A percentile compares a stretch with the other conserved stretches of the same genome.
phyloP scores from a whole-genome alignment of 768 basidiomycete genomes.

The Rhodotorula diobovata region DNA sequence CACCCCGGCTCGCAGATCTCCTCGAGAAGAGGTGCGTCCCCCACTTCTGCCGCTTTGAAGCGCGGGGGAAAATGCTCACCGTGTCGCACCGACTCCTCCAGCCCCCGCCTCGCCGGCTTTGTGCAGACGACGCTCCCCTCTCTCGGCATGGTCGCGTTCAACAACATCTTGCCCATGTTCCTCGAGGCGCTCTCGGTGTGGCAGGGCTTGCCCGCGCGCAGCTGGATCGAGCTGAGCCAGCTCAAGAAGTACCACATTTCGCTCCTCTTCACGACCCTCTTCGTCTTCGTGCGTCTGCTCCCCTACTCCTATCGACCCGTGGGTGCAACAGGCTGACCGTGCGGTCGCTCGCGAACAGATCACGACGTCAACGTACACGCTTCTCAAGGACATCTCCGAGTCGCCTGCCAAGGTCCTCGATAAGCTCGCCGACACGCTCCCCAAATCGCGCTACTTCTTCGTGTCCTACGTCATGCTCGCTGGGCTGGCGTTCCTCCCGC shows the following conservation, averaged over 20 bases:
- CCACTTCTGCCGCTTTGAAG: too few species aligned
- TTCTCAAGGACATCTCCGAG: constrained; percentile 84
- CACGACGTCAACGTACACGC: constrained; percentile 52
- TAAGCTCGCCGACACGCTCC: constrained; percentile 76
- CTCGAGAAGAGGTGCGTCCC: constrained; percentile 65
- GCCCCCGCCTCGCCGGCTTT: constrained; percentile 61
- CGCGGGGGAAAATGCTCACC: not conserved
- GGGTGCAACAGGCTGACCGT: not conserved
- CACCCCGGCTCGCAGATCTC: constrained; percentile 79
- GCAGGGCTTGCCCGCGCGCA: constrained; percentile 85
- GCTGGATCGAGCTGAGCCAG: constrained; percentile 87
- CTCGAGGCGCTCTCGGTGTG: constrained; percentile 80
- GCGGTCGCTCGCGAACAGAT: not conserved
- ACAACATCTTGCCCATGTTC: constrained; percentile 79
- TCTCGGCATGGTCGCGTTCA: constrained; percentile 81
- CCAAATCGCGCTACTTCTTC: constrained; percentile 60
- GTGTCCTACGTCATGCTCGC: constrained; percentile 63
- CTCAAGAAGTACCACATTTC: constrained; percentile 63
- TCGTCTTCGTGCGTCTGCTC: constrained; percentile 33
- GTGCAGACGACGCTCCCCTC: constrained; percentile 93
- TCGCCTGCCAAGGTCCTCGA: constrained; percentile 91
- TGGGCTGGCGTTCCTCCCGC: constrained; percentile 88
- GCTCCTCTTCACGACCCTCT: constrained; percentile 38
- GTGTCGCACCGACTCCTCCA: not conserved
- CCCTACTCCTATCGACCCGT: not conserved